Evolutionary conservation across 192 early-diverging fungal genomes (phyloP).

Genomic region (Chytriomyces sp.): DNA sequence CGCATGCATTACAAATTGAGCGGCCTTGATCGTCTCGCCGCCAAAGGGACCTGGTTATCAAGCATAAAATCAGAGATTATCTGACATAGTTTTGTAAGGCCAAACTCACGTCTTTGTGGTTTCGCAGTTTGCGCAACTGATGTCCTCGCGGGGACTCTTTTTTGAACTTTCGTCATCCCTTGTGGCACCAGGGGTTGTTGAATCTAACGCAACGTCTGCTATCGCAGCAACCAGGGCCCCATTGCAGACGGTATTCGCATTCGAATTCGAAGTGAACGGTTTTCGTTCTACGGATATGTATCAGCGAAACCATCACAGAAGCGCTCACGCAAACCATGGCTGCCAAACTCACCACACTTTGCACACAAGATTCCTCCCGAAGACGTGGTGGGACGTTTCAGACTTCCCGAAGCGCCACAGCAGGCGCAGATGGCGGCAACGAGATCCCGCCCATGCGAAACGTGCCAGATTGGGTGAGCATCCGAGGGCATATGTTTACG

Average conservation of each 20-base stretch:
- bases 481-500: not conserved
- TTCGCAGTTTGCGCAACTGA: not conserved
- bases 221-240: not conserved
- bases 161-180: not conserved
- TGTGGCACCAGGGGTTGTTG: not conserved
- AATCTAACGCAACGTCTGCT: not conserved
- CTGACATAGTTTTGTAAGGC: too few relatives aligned
- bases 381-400: not conserved
- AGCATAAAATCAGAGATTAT: too few relatives aligned
- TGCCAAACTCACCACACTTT: not conserved
- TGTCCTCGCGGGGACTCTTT: not conserved
- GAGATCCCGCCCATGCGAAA: not conserved
- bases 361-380: not conserved
- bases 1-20: not conserved
- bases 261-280: not conserved
- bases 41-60: too few relatives aligned
- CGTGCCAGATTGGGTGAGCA: not conserved
- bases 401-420: not conserved
- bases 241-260: not conserved
- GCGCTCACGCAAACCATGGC: too few relatives aligned
- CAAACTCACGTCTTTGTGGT: not conserved
- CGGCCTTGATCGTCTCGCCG: not conserved
- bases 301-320: not conserved
- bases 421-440: not conserved
- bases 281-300: not conserved